phyloP scores from a whole-genome alignment of 441 rosid species.

The Bocquillonia castaneifolia region DNA sequence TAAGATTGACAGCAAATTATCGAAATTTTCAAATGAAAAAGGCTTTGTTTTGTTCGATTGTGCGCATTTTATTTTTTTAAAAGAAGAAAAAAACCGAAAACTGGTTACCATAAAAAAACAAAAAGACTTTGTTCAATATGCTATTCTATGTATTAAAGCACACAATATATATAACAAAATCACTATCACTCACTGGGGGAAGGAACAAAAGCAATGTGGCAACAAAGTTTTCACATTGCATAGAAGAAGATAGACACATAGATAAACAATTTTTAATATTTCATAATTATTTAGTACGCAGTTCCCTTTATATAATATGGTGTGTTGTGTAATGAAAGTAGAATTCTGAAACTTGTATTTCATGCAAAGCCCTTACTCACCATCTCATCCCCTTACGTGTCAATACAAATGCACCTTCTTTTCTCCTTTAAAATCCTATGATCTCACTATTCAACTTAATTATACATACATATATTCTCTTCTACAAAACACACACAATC shows the following conservation, averaged over 20 bases:
- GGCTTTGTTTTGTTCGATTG: too few species aligned
- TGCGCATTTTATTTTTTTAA: too few species aligned
- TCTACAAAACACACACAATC: neutral
- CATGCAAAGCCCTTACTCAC: conserved; percentile 71
- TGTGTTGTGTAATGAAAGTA: neutral
- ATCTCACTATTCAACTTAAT: neutral
- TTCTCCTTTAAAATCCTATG: conserved; percentile 12
- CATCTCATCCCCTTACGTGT: conserved; percentile 56
- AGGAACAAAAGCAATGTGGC: conserved; percentile 12
- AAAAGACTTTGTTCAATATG: too few species aligned
- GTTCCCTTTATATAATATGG: too few species aligned
- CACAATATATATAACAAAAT: too few species aligned
- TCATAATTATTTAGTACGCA: too few species aligned
- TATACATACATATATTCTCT: neutral
- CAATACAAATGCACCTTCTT: conserved; percentile 22
- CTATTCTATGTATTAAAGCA: neutral
- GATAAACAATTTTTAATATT: too few species aligned
- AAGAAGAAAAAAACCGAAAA: too few species aligned
- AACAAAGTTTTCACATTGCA: neutral
- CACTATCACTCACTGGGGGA: neutral
- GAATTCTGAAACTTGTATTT: conserved; percentile 52
- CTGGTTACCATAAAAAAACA: too few species aligned
- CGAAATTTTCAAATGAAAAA: too few species aligned
- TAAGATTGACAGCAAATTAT: too few species aligned
- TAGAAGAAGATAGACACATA: neutral